Evolutionary conservation across 192 early-diverging fungal species (phyloP).

Genomic region (Rhizophagus sp.): DNA sequence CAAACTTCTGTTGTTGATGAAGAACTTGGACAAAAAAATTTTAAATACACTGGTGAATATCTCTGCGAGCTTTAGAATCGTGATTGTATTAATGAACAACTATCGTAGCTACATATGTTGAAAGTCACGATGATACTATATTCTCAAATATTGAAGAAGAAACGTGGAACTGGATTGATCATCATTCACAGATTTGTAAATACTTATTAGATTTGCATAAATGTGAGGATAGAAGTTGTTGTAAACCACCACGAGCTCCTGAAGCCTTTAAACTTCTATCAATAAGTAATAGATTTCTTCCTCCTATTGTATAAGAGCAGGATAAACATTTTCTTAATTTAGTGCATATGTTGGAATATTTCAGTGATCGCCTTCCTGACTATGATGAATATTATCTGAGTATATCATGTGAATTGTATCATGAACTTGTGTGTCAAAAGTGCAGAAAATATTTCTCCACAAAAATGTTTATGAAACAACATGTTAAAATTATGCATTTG

Average conservation of each 20-base stretch:
- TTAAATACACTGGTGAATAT: no score
- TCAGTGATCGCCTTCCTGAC: not conserved
- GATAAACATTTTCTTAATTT: slow-evolving; percentile 1
- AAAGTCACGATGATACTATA: not conserved
- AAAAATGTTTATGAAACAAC: no score
- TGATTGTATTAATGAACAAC: no score
- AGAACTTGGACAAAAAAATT: no score
- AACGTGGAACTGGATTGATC: not conserved
- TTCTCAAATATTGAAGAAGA: not conserved
- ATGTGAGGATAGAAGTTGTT: not conserved
- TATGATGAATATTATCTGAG: not conserved
- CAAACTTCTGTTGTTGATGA: no score
- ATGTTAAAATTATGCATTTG: no score
- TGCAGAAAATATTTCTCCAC: no score
- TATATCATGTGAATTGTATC: not conserved
- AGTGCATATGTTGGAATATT: slow-evolving; percentile 2
- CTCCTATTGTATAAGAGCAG: slow-evolving; percentile 1
- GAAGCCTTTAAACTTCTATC: not conserved
- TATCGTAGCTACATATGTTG: not conserved
- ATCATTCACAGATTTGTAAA: not conserved
- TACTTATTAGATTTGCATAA: not conserved
- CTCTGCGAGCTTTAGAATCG: no score
- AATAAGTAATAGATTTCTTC: slow-evolving; percentile 3
- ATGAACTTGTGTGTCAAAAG: no score
- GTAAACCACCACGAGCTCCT: not conserved